Evolutionary conservation across 345 rosid species (phyloP).

Genomic region (Ceriops tagal): DNA sequence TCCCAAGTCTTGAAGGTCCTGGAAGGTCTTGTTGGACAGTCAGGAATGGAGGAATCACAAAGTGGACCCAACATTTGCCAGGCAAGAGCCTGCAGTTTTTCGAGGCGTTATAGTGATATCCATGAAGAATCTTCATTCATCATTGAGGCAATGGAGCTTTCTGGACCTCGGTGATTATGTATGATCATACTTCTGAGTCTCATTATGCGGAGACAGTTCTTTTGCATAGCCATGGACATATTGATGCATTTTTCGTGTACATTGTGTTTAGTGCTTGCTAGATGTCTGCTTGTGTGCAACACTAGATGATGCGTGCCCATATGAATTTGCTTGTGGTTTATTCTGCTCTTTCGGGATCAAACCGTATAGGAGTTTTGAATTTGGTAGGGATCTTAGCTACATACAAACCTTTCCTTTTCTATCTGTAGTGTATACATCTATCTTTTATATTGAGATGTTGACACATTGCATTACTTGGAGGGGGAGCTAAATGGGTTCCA

Average conservation of each 20-base stretch:
- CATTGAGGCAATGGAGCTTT: constrained; percentile 93
- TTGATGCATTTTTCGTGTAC: no score
- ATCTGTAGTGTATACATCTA: background rate
- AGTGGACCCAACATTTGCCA: constrained; percentile 38
- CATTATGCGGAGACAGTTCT: constrained; percentile 18
- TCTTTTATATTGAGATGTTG: no score
- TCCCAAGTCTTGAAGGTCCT: constrained; percentile 67
- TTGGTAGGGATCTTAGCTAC: background rate
- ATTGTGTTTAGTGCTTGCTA: no score
- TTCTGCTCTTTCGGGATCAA: constrained; percentile 3
- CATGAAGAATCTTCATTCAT: constrained; percentile 77
- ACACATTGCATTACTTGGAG: background rate
- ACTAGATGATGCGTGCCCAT: no score
- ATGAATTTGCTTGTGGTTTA: no score
- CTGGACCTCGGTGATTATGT: constrained; percentile 73
- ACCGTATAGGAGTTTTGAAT: constrained; percentile 6
- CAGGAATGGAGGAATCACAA: constrained; percentile 43
- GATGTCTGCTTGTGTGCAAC: no score
- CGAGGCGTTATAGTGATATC: constrained; percentile 49
- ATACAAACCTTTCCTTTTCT: background rate
- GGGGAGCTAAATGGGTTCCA: background rate
- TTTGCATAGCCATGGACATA: background rate
- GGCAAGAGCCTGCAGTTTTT: constrained; percentile 48
- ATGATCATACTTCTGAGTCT: background rate
- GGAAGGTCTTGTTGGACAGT: constrained; percentile 62